phyloP scores from a whole-genome alignment of 164 flowering plant genomes.

The Echeveria elegans region DNA sequence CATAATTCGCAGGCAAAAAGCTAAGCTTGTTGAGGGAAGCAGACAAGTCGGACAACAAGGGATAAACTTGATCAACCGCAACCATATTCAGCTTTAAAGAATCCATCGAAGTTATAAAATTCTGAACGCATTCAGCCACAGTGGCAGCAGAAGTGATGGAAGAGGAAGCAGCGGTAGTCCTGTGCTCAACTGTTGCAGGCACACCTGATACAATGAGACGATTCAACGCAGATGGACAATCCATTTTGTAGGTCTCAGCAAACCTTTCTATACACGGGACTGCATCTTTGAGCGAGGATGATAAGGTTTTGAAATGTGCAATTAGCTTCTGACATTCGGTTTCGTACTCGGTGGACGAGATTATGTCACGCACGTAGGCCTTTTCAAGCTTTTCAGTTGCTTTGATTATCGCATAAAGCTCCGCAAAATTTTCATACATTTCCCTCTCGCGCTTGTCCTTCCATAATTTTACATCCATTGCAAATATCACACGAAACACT shows the following conservation, averaged over 20 bases:
- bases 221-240: slow-evolving; percentile 73
- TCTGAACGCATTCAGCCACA: slow-evolving; percentile 90
- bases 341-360: slow-evolving; percentile 65
- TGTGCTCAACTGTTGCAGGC: slow-evolving; percentile 5
- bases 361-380: slow-evolving; percentile 75
- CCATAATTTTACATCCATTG: slow-evolving; percentile 91
- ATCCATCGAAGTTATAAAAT: slow-evolving; percentile 92
- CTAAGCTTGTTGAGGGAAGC: slow-evolving; percentile 62
- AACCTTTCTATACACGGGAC: slow-evolving; percentile 78
- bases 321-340: slow-evolving; percentile 19
- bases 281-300: slow-evolving; percentile 59
- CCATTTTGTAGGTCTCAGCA: slow-evolving; percentile 19
- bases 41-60: slow-evolving; percentile 63
- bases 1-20: slow-evolving; percentile 65
- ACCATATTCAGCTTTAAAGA: slow-evolving; percentile 81
- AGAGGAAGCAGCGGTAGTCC: slow-evolving; percentile 47
- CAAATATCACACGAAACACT: background rate
- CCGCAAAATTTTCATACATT: slow-evolving; percentile 88
- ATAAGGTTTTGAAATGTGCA: slow-evolving; percentile 36
- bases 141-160: slow-evolving; percentile 52
- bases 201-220: slow-evolving; percentile 26
- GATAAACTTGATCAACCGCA: slow-evolving; percentile 89
- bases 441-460: slow-evolving; percentile 94
- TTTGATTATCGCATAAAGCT: slow-evolving; percentile 81
- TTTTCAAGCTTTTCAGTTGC: slow-evolving; percentile 93